These are phyloP conservation scores for Coprinellus aureogranulatus DNA, from an alignment of 768 basidiomycete genomes.

Conservation along the genomic window DNA sequence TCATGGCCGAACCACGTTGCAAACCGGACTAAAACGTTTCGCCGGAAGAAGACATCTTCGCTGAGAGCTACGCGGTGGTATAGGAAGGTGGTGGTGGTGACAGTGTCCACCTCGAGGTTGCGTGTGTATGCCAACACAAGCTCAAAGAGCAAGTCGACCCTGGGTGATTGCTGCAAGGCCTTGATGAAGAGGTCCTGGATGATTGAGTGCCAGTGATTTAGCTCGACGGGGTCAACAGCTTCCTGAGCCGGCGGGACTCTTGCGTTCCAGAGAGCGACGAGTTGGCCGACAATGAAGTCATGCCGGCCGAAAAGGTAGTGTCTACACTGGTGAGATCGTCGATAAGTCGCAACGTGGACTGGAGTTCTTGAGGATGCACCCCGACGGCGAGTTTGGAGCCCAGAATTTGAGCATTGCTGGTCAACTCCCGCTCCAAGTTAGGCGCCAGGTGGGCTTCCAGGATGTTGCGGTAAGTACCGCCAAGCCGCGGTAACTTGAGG, in stretches of 20 bases:
- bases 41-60: constrained; percentile 64
- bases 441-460: constrained; percentile 78
- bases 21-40: constrained; percentile 84
- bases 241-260: constrained; percentile 46
- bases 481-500: constrained; percentile 72
- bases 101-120: constrained; percentile 77
- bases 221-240: constrained; percentile 44
- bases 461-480: constrained; percentile 82
- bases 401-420: constrained; percentile 54
- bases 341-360: constrained; percentile 74
- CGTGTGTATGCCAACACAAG: constrained; percentile 78
- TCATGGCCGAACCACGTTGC: constrained; percentile 76
- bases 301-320: constrained; percentile 73
- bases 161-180: constrained; percentile 64
- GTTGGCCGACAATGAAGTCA: constrained; percentile 61
- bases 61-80: constrained; percentile 81
- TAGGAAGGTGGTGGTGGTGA: constrained; percentile 78
- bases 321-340: constrained; percentile 69
- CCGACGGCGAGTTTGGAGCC: constrained; percentile 50
- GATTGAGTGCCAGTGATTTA: constrained; percentile 58
- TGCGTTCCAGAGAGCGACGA: constrained; percentile 71
- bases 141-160: constrained; percentile 88
- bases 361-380: constrained; percentile 47
- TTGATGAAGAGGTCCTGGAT: constrained; percentile 77
- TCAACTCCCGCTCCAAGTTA: constrained; percentile 65